Evolutionary conservation across 139 green algal genomes (phyloP).

Genomic region (Micromonas pusilla): DNA sequence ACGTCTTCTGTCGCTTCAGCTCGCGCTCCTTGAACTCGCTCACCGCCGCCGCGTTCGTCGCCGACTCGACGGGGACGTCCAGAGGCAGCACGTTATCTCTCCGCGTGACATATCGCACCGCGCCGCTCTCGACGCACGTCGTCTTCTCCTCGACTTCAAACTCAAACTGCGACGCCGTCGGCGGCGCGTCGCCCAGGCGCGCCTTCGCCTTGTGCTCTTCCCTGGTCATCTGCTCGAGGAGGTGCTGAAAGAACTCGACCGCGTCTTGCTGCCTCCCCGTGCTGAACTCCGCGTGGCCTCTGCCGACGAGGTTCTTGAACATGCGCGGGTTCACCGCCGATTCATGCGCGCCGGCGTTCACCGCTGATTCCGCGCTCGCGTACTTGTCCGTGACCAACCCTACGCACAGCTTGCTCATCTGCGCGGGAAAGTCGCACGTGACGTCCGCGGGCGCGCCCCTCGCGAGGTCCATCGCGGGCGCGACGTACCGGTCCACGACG

Average conservation of each 20-base stretch:
- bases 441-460: too few species aligned
- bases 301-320: constrained; percentile 81
- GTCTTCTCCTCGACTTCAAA: constrained; percentile 53
- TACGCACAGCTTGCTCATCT: constrained; percentile 47
- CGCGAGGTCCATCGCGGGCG: neutral
- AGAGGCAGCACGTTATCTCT: constrained; percentile 58
- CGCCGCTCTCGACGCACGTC: constrained; percentile 40
- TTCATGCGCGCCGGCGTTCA: neutral
- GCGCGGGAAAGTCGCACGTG: constrained; percentile 60
- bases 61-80: constrained; percentile 78
- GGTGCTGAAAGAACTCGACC: constrained; percentile 82
- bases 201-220: neutral
- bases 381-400: constrained; percentile 40
- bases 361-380: constrained; percentile 22
- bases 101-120: constrained; percentile 49
- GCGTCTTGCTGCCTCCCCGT: constrained; percentile 67
- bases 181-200: neutral
- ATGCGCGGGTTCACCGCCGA: constrained; percentile 54
- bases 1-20: constrained; percentile 44
- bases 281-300: constrained; percentile 55
- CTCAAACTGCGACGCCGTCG: constrained; percentile 49
- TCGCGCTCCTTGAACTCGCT: constrained; percentile 48
- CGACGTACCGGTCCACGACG: constrained; percentile 48
- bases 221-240: constrained; percentile 48
- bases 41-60: constrained; percentile 57